Evolutionary conservation across 768 basidiomycete species (phyloP).

Genomic region (Tylopilus felleus): DNA sequence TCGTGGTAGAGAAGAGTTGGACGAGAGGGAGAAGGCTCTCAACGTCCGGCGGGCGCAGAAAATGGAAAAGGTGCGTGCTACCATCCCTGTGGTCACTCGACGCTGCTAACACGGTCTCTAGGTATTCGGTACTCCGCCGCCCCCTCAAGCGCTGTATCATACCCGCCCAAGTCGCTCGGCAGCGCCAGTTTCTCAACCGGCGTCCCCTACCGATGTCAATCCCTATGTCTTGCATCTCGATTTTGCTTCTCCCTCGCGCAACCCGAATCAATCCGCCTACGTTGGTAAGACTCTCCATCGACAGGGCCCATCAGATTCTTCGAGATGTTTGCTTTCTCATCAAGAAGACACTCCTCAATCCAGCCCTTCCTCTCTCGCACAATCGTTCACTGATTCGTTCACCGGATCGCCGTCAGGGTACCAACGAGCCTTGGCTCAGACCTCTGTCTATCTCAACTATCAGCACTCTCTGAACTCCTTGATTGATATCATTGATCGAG

Average conservation of each 20-base stretch:
- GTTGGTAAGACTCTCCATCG: constrained; percentile 43
- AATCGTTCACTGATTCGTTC: constrained; percentile 21
- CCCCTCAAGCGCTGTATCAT: constrained; percentile 72
- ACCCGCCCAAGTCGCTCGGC: constrained; percentile 49
- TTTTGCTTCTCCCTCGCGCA: constrained; percentile 29
- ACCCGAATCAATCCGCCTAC: constrained; percentile 52
- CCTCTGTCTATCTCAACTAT: constrained; percentile 68
- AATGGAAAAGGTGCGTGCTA: constrained; percentile 72
- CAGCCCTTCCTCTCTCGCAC: constrained; percentile 19
- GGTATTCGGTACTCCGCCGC: constrained; percentile 78
- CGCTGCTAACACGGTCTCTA: constrained; percentile 27
- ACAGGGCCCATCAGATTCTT: constrained; percentile 66
- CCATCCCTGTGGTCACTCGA: background rate
- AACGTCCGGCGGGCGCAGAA: constrained; percentile 79
- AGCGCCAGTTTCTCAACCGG: constrained; percentile 27
- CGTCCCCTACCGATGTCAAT: constrained; percentile 16
- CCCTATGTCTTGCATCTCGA: constrained; percentile 22
- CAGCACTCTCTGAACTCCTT: constrained; percentile 81
- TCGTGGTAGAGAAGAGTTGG: constrained; percentile 65
- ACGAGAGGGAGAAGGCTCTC: constrained; percentile 70
- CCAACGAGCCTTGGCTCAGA: constrained; percentile 29
- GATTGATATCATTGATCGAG: constrained; percentile 73
- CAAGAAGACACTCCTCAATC: constrained; percentile 10
- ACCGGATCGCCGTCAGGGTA: constrained; percentile 17
- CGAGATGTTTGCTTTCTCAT: constrained; percentile 44